phyloP scores from a whole-genome alignment of 2,329 filamentous ascomycete genomes.

The Rachicladosporium sp. region DNA sequence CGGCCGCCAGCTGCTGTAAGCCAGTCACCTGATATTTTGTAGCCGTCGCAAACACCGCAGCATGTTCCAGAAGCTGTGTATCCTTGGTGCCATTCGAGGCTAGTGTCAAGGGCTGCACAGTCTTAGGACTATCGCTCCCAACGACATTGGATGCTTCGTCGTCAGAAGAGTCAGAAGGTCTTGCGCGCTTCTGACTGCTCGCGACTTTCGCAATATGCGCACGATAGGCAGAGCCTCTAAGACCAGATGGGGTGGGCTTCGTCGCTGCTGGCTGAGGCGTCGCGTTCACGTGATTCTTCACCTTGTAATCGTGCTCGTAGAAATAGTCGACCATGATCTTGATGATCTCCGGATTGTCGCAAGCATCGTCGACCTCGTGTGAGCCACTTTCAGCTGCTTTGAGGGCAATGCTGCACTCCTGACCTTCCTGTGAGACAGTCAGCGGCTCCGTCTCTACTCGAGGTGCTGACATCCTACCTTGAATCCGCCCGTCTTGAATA shows the following conservation, averaged over 20 bases:
- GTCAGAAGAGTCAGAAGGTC: not conserved
- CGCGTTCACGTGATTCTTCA: not conserved
- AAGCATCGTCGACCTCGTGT: constrained; percentile 5
- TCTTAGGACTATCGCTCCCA: not conserved
- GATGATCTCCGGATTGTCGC: constrained; percentile 15
- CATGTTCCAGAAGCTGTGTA: constrained; percentile 19
- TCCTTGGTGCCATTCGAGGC: not conserved
- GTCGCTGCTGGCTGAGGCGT: not conserved
- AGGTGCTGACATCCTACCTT: not conserved
- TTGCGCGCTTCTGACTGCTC: not conserved
- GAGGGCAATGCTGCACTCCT: constrained; percentile 7
- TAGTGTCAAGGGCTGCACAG: not conserved
- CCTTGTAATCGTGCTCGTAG: constrained; percentile 16
- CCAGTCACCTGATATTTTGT: constrained; percentile 30
- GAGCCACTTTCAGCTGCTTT: constrained; percentile 7
- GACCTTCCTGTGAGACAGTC: constrained; percentile 6
- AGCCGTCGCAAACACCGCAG: constrained; percentile 32
- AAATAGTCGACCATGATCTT: constrained; percentile 18
- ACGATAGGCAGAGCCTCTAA: no score
- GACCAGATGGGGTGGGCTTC: no score
- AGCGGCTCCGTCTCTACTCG: not conserved
- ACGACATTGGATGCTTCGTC: no score
- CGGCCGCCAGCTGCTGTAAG: constrained; percentile 27
- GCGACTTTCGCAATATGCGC: not conserved
- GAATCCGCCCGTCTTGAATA: constrained; percentile 9